Percentiles rank a stretch among this genome's conserved stretches.
Conservation (phyloP, 2,329 filamentous ascomycete species). For the Fusarium setosum region DNA sequence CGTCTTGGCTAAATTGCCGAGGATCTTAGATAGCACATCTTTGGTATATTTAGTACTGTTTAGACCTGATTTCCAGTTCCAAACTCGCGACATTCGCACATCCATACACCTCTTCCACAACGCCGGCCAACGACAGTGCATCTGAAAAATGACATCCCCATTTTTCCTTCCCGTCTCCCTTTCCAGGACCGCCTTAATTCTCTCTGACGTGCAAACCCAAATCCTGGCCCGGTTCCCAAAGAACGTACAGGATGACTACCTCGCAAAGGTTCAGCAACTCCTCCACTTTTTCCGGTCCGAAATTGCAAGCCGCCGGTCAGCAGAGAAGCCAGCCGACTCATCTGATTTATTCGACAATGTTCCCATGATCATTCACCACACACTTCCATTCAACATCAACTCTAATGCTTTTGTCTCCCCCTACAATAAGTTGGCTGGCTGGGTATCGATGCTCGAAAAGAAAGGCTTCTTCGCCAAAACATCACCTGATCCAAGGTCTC, state of each 20-base stretch:
- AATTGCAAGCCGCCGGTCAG: neutral
- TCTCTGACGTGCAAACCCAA: neutral
- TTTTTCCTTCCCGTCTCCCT: neutral
- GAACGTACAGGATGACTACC: neutral
- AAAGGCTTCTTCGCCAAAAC: neutral
- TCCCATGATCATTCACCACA: constrained; percentile 3
- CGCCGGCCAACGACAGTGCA: no score
- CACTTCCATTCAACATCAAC: neutral
- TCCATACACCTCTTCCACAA: no score
- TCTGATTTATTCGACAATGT: neutral
- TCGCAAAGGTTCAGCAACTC: neutral
- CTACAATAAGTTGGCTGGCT: neutral
- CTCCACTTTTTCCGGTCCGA: neutral
- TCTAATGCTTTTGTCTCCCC: neutral
- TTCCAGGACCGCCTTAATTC: neutral
- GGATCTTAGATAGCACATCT: no score
- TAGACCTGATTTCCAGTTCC: no score
- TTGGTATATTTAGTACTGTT: no score
- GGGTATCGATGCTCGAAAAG: neutral
- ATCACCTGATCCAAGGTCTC: neutral
- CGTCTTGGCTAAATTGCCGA: no score
- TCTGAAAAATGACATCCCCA: neutral
- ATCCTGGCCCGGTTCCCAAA: neutral
- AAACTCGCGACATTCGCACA: no score
- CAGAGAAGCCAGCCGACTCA: neutral